phyloP scores from a whole-genome alignment of 331 rosid genomes.

The Malus hybrid region DNA sequence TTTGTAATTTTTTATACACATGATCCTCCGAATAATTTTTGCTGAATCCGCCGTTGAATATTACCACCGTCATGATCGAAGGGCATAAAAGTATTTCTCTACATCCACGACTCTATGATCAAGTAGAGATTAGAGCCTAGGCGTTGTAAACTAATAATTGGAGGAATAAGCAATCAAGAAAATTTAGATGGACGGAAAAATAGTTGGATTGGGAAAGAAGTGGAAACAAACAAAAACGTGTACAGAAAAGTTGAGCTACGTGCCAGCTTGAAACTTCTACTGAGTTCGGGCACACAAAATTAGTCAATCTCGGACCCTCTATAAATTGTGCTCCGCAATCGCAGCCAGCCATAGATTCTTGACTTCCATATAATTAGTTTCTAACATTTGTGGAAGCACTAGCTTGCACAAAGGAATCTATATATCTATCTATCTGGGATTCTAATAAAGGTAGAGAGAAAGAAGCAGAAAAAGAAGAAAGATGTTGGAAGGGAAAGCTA shows the following conservation, averaged over 20 bases:
- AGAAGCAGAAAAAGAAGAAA: not conserved
- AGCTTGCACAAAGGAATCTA: not conserved
- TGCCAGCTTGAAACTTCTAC: not conserved
- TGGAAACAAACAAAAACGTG: too few relatives aligned
- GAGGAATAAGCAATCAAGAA: not conserved
- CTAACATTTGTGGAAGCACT: not conserved
- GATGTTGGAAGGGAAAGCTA: slow-evolving; percentile 79
- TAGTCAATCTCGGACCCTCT: not conserved
- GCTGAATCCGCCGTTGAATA: too few relatives aligned
- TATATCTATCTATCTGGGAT: not conserved
- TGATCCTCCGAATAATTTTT: too few relatives aligned
- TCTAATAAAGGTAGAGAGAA: not conserved
- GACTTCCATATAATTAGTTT: not conserved
- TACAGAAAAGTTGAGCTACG: too few relatives aligned
- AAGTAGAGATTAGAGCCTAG: too few relatives aligned
- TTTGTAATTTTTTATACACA: too few relatives aligned
- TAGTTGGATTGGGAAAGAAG: too few relatives aligned
- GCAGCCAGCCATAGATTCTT: slow-evolving; percentile 4
- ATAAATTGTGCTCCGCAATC: not conserved
- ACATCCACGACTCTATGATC: too few relatives aligned
- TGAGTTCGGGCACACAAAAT: not conserved
- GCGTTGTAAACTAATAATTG: too few relatives aligned
- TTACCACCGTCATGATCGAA: too few relatives aligned
- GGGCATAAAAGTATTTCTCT: too few relatives aligned
- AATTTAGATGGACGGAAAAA: too few relatives aligned